Conservation (phyloP, 768 basidiomycete species). For the Podaxis carcinomalis region DNA sequence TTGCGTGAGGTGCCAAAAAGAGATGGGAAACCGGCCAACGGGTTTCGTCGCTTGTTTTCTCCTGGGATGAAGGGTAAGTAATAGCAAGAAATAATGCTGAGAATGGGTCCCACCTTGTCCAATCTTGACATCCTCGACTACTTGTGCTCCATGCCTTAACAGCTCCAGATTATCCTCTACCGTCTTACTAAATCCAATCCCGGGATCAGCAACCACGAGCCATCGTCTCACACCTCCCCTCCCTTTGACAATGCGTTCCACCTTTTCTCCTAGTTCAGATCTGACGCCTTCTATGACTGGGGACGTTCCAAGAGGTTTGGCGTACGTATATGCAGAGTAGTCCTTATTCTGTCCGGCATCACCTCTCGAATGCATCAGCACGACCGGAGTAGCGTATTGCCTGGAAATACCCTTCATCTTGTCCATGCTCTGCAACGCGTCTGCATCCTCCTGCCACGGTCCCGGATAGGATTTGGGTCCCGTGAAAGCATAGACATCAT, state of each 20-base stretch:
- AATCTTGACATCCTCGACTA: conserved; percentile 39
- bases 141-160: conserved; percentile 43
- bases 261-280: conserved; percentile 65
- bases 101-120: conserved; percentile 22
- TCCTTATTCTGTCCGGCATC: conserved; percentile 75
- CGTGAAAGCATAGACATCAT: conserved; percentile 83
- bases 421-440: conserved; percentile 33
- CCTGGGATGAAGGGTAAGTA: conserved; percentile 9
- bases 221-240: conserved; percentile 76
- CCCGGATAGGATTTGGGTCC: conserved; percentile 47
- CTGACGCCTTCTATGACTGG: conserved; percentile 65
- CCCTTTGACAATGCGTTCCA: conserved; percentile 60
- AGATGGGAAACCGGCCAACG: conserved; percentile 53
- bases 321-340: conserved; percentile 43
- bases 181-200: conserved; percentile 92
- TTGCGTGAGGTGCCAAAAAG: conserved; percentile 83
- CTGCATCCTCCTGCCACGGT: conserved; percentile 19
- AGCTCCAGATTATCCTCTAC: conserved; percentile 69
- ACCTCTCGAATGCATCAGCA: conserved; percentile 94
- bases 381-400: conserved; percentile 66
- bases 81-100: neutral
- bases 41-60: conserved; percentile 32
- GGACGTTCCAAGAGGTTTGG: conserved; percentile 19
- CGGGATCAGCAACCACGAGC: conserved; percentile 89
- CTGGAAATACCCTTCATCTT: conserved; percentile 68